Evolutionary conservation across 2,329 filamentous ascomycete species (phyloP), one percentile per base, ranked within the genome.

Genomic region (Colletotrichum ledebouriae): DNA sequence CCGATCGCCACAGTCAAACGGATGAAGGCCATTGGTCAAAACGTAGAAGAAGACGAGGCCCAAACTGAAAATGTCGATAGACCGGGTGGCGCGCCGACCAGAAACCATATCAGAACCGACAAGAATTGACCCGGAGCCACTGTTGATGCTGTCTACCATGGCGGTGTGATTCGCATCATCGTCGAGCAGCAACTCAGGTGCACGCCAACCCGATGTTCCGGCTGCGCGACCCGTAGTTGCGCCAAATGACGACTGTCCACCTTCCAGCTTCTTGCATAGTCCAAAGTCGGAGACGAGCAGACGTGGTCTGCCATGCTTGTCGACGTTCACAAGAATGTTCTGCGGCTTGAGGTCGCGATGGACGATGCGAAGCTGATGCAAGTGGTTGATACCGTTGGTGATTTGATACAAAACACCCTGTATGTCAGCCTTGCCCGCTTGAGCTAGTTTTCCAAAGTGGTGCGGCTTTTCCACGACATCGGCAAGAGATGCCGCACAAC

Each of bases 31-130:
- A 70, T 94, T 92, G 1, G 95, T 98, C 68, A 99, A 85, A n/a
- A 98, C 94, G 78, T 98, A 99, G 82, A 94, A 98, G 83, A 98
- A 99, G n/a, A 99, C 94, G 60, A 97, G 91, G 1, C 96, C 96
- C 41, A 99, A 87, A 0, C 94, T 97, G 82, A 99, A 99, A 29
- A 99, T 97, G 76, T 99, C 96, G 70, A 98, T 98, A 9, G 96
- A 93, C 52, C 96, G 91, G 52, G 97, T 99, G 6, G 97, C 95
- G 59, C 96, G 92, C 67, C 94, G 90, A 72, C 89, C 89, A 72
- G 75, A 84, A 81, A 83, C 86, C 77, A 89, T 82, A 17, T 88
- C 87, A 12, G 88, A 83, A 46, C 83, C 84, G 9, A 86, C 84
- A 5, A 87, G 81, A n/a, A 85, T 82, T n/a, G 85, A 83, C 13